Evolutionary conservation across 1,139 yeast genomes (phyloP), one percentile per base, ranked within the genome.

Genomic region (Yamadazyma conglobata): DNA sequence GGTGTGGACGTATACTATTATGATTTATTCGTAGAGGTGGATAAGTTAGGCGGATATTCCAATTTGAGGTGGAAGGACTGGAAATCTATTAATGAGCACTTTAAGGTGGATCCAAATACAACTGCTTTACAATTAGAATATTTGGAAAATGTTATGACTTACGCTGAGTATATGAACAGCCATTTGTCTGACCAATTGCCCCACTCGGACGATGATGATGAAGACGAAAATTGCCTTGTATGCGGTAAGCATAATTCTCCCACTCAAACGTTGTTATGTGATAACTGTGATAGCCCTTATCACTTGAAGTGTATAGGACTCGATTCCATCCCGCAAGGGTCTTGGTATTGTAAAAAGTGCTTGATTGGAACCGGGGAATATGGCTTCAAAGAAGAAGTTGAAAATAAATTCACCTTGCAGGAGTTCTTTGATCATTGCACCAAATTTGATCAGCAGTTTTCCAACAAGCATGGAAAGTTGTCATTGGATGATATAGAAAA

Each of bases 291-390:
- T 37, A 70, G 70, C 31, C 71, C 75, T 1, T 86, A 61, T 53
- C 96, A 88, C 51, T 64, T 66, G 56, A 54, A 60, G 25, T 86
- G 95, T 48, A 58, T 86, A 9, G 58, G 61, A 2, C 46, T 79
- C 17, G 48, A 39, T 12, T 42, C 46, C 3, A 55, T 79, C 1
- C 88, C 88, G 0, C 50, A 60, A 11, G 74, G 76, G 4, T 68
- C 65, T 19, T 88, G 96, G 95, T 81, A 69, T 48, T 89, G 97
- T 54, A 82, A 80, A 28, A 73, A 73, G 38, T 89, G 97, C 53
- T 62, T 89, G 10, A 68, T 84, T 5, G 96, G 95, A 1, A 83
- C 89, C 2, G 93, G 94, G 1, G 91, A 81, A 44, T 89, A 87
- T 50, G 95, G 95, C 0, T 89, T 89, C 54, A 89, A 83, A 44